Base-by-base conservation (phyloP, 2,329 filamentous ascomycete genomes). In the Pseudohalonectria lignicola region DNA sequence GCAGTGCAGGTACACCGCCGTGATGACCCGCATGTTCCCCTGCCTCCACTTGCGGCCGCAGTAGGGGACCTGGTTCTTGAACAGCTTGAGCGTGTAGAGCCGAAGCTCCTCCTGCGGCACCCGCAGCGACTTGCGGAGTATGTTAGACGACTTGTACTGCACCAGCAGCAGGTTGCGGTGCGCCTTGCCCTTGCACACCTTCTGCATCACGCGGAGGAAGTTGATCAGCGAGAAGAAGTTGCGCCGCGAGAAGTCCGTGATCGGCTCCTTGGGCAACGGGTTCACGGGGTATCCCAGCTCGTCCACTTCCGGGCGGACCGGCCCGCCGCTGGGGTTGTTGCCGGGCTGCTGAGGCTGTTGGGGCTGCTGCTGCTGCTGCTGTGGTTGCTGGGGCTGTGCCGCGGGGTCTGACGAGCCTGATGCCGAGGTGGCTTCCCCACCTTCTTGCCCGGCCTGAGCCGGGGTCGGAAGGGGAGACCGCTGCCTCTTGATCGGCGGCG, bases 11-110 rank as follows among this genome's bases (percentile, higher is more conserved):
- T 95, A 98, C 2, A 98, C 86, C 4, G 88, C 87, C 1, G 92
- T 98, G 54, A 98, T 98, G 53, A 96, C 88, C 39, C 90, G 84
- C 92, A 98, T 98, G 60, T 98, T 96, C 49, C 79, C 80, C 63
- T 96, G 92, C 12, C 92, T 80, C 92, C 92, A 98, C 64, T 98
- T 98, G 31, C 92, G 81, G 17, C 92, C 90, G 59, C 90, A 96
- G 66, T 94, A 98, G 1, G 92, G 92, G 4, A 98, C 92, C 60
- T 98, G 92, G 43, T 87, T 92, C 61, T 98, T 98, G 78, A 96
- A 96, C 0, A 98, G 73, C 62, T 98, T 98, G 49, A 98, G 75
- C 0, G 92, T 94, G 64, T 96, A 96, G 31, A 94, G 78, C 5
- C 92, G 79, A 30, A 98, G 70, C 51, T 86, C 75, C 2, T 80